Percentiles rank a stretch among this genome's conserved stretches.
phyloP scores from a whole-genome alignment of 2,329 filamentous ascomycete species.

The Intubia oerlemansii region DNA sequence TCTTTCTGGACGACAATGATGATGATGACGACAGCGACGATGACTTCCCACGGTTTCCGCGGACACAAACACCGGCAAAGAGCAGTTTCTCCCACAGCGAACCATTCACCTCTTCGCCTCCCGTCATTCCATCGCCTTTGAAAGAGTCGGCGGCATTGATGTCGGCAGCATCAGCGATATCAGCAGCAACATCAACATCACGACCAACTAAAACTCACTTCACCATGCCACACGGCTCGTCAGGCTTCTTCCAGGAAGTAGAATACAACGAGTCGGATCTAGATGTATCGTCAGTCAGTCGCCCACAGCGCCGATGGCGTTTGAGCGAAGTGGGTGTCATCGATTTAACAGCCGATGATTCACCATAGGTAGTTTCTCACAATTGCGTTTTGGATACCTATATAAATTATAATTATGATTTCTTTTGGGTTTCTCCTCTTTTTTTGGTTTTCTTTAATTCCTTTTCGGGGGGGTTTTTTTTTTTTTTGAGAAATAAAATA shows the following conservation, averaged over 20 bases:
- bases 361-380: no score
- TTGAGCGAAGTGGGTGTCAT: constrained; percentile 2
- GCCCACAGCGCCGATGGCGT: constrained; percentile 3
- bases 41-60: no score
- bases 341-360: constrained; percentile 1
- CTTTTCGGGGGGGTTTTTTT: no score
- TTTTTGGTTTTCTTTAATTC: not conserved
- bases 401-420: no score
- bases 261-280: no score
- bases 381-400: no score
- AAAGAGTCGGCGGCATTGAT: no score
- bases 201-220: constrained; percentile 8
- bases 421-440: not conserved
- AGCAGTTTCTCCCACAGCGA: not conserved
- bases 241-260: constrained; percentile 12
- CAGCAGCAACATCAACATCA: not conserved
- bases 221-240: constrained; percentile 9
- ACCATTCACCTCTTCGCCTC: not conserved
- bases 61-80: no score
- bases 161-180: no score
- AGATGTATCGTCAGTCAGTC: no score
- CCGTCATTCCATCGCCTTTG: not conserved
- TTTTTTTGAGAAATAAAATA: no score
- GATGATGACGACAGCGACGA: not conserved
- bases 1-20: constrained; percentile 2